Evolutionary conservation across 192 early-diverging fungal species (phyloP).

Genomic region (Entomortierella parvispora): DNA sequence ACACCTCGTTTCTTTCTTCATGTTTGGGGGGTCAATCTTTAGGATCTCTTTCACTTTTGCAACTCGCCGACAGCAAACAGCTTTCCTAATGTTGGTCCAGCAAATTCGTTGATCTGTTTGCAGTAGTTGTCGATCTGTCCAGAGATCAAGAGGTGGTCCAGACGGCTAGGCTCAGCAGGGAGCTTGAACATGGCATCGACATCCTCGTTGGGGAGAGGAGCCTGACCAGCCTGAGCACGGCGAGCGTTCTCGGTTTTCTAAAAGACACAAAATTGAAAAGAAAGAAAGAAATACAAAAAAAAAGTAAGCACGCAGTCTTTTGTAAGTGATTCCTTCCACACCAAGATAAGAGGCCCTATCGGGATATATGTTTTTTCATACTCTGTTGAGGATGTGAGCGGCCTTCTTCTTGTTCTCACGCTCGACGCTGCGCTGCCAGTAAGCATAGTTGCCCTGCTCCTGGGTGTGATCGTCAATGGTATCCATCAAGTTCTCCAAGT

Average conservation of each 20-base stretch:
- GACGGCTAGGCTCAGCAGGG: conserved; percentile 88
- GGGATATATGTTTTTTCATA: conserved; percentile 51
- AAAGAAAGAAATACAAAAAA: conserved; percentile 5
- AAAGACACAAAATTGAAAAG: not conserved
- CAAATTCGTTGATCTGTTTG: conserved; percentile 92
- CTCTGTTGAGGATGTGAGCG: conserved; percentile 67
- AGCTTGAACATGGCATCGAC: conserved; percentile 75
- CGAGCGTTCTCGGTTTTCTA: conserved; percentile 79
- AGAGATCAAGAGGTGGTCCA: conserved; percentile 89
- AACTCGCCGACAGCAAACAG: conserved; percentile 86
- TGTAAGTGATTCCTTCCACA: not conserved
- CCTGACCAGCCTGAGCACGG: conserved; percentile 72
- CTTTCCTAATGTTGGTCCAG: conserved; percentile 94
- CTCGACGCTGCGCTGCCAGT: conserved; percentile 92
- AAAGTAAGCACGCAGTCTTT: not conserved
- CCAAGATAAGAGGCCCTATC: not conserved
- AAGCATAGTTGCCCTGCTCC: conserved; percentile 91
- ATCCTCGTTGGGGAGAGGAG: conserved; percentile 83
- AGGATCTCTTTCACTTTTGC: conserved; percentile 63
- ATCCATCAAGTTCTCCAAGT: conserved; percentile 83
- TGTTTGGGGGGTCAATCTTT: not conserved
- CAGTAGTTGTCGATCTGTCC: conserved; percentile 94
- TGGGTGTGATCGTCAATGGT: conserved; percentile 91
- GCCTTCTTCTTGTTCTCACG: conserved; percentile 86
- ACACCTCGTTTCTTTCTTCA: not conserved